Conservation (phyloP, 345 rosid species). For the Salix udensis region DNA sequence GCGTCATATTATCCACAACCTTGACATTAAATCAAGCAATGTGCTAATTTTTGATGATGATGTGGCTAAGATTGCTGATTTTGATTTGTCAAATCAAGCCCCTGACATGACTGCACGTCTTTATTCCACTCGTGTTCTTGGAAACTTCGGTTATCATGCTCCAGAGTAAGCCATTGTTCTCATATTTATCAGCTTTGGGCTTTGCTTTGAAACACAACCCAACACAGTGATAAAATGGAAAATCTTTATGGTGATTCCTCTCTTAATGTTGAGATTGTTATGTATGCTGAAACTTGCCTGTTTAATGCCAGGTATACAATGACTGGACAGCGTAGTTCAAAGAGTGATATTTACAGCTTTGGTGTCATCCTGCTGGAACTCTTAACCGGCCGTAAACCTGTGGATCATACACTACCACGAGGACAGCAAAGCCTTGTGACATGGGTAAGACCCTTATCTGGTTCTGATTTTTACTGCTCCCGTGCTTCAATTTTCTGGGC, state of each 20-base stretch:
- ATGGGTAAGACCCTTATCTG: slow-evolving; percentile 22
- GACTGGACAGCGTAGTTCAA: slow-evolving; percentile 34
- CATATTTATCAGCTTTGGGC: no score
- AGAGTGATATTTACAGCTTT: slow-evolving; percentile 37
- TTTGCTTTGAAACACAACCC: no score
- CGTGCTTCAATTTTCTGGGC: no score
- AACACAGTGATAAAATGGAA: neutral
- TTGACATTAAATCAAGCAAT: slow-evolving; percentile 86
- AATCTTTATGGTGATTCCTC: neutral
- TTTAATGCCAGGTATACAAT: slow-evolving; percentile 30
- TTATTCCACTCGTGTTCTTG: slow-evolving; percentile 90
- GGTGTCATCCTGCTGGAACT: slow-evolving; percentile 38
- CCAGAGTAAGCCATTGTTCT: slow-evolving; percentile 63
- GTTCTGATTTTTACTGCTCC: no score
- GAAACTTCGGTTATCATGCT: slow-evolving; percentile 96
- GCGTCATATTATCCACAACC: slow-evolving; percentile 64
- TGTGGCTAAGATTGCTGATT: slow-evolving; percentile 87
- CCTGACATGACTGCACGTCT: slow-evolving; percentile 88
- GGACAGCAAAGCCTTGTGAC: slow-evolving; percentile 40
- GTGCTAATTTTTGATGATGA: slow-evolving; percentile 73
- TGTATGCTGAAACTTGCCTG: no score
- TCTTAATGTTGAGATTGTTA: no score
- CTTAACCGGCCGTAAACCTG: slow-evolving; percentile 36
- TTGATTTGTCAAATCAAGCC: slow-evolving; percentile 87
- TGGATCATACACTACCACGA: slow-evolving; percentile 36